phyloP scores from a whole-genome alignment of 2,329 filamentous ascomycete genomes.

The Westerdykella sp. region DNA sequence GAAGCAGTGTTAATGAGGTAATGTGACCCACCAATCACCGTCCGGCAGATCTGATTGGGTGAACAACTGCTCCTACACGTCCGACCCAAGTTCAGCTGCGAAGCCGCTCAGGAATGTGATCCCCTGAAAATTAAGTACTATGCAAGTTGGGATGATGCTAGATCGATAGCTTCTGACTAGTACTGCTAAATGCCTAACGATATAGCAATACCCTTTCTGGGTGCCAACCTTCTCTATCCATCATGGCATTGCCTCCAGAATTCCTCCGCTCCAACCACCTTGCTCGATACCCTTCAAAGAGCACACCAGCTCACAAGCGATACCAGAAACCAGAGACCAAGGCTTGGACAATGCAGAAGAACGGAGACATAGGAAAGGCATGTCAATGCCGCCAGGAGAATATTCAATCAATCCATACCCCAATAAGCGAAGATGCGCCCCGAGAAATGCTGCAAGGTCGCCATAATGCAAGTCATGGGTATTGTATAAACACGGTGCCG shows the following conservation, averaged over 20 bases:
- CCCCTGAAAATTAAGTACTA: no score
- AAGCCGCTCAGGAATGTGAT: not conserved
- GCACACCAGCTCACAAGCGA: no score
- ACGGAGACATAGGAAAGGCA: no score
- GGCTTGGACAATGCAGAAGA: no score
- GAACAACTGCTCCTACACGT: no score
- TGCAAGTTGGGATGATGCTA: not conserved
- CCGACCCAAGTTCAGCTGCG: no score
- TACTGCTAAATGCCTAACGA: no score
- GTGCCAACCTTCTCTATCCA: not conserved
- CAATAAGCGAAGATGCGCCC: constrained; percentile 26
- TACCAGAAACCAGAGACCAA: no score
- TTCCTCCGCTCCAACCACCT: not conserved
- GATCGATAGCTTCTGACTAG: not conserved
- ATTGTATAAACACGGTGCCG: constrained; percentile 24
- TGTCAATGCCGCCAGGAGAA: constrained; percentile 12
- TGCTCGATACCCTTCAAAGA: no score
- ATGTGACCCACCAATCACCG: constrained; percentile 22
- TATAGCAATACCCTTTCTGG: no score
- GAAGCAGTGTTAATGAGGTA: constrained; percentile 1
- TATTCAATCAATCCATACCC: constrained; percentile 24
- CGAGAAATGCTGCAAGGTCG: constrained; percentile 31
- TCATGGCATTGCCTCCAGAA: not conserved
- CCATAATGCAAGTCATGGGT: constrained; percentile 29
- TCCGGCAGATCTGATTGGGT: constrained; percentile 7